Evolutionary conservation across 2,329 filamentous ascomycete species (phyloP), one percentile per base, ranked within the genome.

Genomic region (Diaporthe caulivora): DNA sequence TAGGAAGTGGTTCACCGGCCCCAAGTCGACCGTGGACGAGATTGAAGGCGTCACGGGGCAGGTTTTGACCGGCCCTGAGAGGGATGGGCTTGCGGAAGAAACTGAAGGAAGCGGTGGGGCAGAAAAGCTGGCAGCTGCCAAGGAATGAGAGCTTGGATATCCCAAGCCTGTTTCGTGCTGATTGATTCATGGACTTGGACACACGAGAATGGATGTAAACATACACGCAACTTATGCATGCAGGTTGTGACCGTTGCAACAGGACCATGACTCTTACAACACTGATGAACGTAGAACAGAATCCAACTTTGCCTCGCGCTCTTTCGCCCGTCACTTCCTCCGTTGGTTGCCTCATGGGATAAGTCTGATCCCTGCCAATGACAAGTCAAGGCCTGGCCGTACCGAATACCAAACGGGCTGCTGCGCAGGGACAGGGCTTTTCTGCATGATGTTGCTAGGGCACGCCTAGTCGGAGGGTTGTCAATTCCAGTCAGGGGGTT

Each of bases 1-100:
- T 9, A 82, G 85, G 71, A 91, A 90, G 78, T 91, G 88, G 85
- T 91, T 90, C 77, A 89, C 83, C 1, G 89, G 90, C 0, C 90
- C 90, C 4, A 89, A 88, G 81, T 86, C 86, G 58, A 92, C 89
- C 3, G 82, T 91, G 68, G 83, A 83, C 57, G 77, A 80, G 78
- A 74, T 78, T 77, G 72, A 73, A 75, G 65, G 62, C n/a, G 62
- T 75, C 13, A 34, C 69, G 8, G 74, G 74, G 9, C 68, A 54
- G 18, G 77, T 71, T 15, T 70, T 81, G 64, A 65, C 60, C n/a
- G 78, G 73, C 2, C 78, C 78, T 31, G 53, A 71, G 57, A 70
- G 54, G 31, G 51, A 64, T 42, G 74, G 62, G 7, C 47, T 72
- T 2, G 42, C 42, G 29, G 62, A 57, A 8, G 72, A 71, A 21